Conservation (phyloP, 1,139 yeast species). For the Hyphopichia buzzinii region DNA sequence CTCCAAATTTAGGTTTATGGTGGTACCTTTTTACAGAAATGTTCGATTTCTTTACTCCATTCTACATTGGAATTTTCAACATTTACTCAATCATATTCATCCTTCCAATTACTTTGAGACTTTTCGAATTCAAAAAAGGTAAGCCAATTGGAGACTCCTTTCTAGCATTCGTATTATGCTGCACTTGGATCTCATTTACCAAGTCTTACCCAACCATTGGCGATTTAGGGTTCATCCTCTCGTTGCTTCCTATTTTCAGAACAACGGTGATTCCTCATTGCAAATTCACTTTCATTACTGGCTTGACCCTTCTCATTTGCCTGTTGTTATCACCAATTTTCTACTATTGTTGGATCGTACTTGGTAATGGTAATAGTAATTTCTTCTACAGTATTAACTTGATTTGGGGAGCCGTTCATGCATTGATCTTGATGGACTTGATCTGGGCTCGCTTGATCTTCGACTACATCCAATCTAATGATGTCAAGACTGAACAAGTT, state of each 20-base stretch:
- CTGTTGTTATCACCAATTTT: conserved; percentile 75
- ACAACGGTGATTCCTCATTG: conserved; percentile 37
- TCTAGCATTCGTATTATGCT: conserved; percentile 60
- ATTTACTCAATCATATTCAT: conserved; percentile 67
- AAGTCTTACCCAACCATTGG: conserved; percentile 89
- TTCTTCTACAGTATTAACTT: conserved; percentile 93
- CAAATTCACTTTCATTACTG: conserved; percentile 31
- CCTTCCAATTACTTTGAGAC: conserved; percentile 71
- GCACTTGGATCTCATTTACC: conserved; percentile 69
- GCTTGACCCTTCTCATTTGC: conserved; percentile 37
- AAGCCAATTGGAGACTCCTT: conserved; percentile 48
- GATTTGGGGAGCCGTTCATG: conserved; percentile 73
- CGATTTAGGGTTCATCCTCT: conserved; percentile 69
- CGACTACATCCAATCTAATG: conserved; percentile 60
- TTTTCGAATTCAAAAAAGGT: conserved; percentile 30
- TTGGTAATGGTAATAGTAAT: conserved; percentile 94
- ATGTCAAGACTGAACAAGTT: conserved; percentile 16
- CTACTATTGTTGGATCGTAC: conserved; percentile 90
- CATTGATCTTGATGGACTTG: conserved; percentile 69
- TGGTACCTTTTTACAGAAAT: conserved; percentile 97
- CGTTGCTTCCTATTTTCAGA: conserved; percentile 58
- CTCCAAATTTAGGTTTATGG: conserved; percentile 93
- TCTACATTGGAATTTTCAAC: conserved; percentile 82
- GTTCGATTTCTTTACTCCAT: conserved; percentile 84
- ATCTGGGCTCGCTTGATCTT: conserved; percentile 75